Evolutionary conservation across 176 grass and related monocot species (phyloP).

Genomic region (Panicum miliaceum): DNA sequence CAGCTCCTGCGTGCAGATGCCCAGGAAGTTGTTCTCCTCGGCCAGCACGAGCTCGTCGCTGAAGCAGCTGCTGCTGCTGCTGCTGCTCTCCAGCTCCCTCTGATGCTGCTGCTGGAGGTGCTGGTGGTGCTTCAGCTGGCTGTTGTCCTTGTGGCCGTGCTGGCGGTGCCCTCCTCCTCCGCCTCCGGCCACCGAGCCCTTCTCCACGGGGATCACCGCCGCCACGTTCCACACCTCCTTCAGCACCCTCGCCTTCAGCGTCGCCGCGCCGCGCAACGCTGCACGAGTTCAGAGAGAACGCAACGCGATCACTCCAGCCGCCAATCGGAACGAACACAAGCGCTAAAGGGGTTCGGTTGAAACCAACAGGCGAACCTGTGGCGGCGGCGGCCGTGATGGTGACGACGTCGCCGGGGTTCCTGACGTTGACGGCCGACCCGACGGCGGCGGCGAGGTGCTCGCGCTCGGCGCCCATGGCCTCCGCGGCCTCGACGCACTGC

Average conservation of each 20-base stretch:
- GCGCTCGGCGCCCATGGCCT: constrained; percentile 82
- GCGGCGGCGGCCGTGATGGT: constrained; percentile 93
- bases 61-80: constrained; percentile 67
- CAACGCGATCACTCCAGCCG: neutral
- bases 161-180: constrained; percentile 2
- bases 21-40: constrained; percentile 83
- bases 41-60: constrained; percentile 60
- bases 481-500: constrained; percentile 86
- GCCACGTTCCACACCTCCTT: constrained; percentile 89
- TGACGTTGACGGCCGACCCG: constrained; percentile 75
- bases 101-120: constrained; percentile 20
- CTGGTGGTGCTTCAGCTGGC: constrained; percentile 34
- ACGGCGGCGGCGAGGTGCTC: constrained; percentile 75
- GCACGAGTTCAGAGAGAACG: neutral
- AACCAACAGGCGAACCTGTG: constrained; percentile 49
- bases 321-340: no score
- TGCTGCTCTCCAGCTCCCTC: constrained; percentile 67
- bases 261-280: constrained; percentile 78
- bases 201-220: constrained; percentile 94
- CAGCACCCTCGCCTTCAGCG: constrained; percentile 74
- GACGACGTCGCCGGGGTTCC: constrained; percentile 71
- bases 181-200: constrained; percentile 38
- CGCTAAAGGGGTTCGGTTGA: no score
- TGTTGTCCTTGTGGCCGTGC: constrained; percentile 15
- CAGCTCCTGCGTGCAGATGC: constrained; percentile 81